Conservation (phyloP, 768 basidiomycete genomes). For the Amyloporia xantha region DNA sequence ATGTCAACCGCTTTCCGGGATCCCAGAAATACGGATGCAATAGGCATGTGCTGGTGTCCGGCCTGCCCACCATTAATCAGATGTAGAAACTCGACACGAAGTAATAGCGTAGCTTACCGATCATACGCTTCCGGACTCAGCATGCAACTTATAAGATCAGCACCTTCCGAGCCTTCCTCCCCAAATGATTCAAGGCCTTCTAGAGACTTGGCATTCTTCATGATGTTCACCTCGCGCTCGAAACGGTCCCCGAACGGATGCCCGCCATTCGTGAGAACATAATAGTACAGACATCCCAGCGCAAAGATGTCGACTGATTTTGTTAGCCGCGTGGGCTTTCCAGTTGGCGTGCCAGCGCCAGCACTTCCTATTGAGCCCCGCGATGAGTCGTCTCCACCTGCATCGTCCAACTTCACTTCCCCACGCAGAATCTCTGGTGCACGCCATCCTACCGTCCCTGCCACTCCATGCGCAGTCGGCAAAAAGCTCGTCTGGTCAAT, state of each 20-base stretch:
- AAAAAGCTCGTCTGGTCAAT: slow-evolving; percentile 94
- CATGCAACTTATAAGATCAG: slow-evolving; percentile 74
- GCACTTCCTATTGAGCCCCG: slow-evolving; percentile 56
- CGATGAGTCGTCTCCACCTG: slow-evolving; percentile 55
- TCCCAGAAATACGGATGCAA: slow-evolving; percentile 98
- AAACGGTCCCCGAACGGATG: slow-evolving; percentile 95
- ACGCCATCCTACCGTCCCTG: slow-evolving; percentile 95
- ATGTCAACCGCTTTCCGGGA: slow-evolving; percentile 72
- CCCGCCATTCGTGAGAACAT: slow-evolving; percentile 79
- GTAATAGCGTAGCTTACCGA: slow-evolving; percentile 45
- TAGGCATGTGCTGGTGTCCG: slow-evolving; percentile 81
- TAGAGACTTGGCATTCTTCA: slow-evolving; percentile 71
- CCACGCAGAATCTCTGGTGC: slow-evolving; percentile 95
- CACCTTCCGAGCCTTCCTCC: slow-evolving; percentile 91
- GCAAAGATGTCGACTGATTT: slow-evolving; percentile 97
- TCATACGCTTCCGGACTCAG: slow-evolving; percentile 66
- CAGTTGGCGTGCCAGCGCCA: slow-evolving; percentile 32
- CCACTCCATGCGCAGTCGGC: slow-evolving; percentile 86
- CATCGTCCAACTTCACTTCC: slow-evolving; percentile 87
- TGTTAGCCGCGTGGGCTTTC: slow-evolving; percentile 66
- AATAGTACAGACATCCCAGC: slow-evolving; percentile 92
- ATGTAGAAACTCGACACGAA: neutral
- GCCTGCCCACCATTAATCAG: slow-evolving; percentile 39
- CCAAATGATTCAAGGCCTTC: slow-evolving; percentile 73
- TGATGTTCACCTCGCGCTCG: slow-evolving; percentile 90